These are phyloP conservation scores for Xylariaceae sp. DNA, from an alignment of 2,329 filamentous ascomycete genomes.

Conservation along the genomic window DNA sequence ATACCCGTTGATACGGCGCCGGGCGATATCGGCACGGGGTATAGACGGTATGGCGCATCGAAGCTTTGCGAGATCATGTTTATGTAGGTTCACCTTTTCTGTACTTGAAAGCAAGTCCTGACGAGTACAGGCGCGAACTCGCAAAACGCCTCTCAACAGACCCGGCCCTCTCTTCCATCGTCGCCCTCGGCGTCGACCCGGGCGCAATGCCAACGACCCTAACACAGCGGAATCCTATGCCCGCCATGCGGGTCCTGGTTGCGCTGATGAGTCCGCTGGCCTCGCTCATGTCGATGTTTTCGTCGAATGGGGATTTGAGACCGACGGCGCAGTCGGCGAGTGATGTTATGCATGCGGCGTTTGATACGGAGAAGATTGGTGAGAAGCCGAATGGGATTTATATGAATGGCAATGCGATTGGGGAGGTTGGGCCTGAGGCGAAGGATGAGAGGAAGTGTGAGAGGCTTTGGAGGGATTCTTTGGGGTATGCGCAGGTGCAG, in stretches of 20 bases:
- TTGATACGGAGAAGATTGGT: constrained; percentile 25
- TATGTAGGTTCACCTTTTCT: constrained; percentile 22
- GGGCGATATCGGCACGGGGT: constrained; percentile 19
- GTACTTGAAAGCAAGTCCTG: not conserved
- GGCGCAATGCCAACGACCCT: constrained; percentile 31
- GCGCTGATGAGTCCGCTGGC: constrained; percentile 20
- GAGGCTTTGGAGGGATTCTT: constrained; percentile 30
- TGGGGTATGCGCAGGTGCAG: constrained; percentile 25
- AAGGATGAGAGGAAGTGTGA: constrained; percentile 28
- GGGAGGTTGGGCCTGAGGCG: constrained; percentile 24
- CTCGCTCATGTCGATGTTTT: not conserved
- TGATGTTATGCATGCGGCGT: constrained; percentile 30
- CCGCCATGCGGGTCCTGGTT: not conserved
- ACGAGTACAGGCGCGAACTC: constrained; percentile 27
- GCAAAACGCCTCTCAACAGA: constrained; percentile 28
- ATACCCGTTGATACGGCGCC: constrained; percentile 21
- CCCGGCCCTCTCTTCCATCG: constrained; percentile 27
- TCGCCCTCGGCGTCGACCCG: constrained; percentile 33
- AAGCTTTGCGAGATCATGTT: constrained; percentile 34
- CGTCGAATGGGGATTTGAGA: constrained; percentile 25
- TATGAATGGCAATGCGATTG: constrained; percentile 25
- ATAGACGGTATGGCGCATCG: constrained; percentile 32
- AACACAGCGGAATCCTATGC: constrained; percentile 9
- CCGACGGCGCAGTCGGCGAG: constrained; percentile 28
- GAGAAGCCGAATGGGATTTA: constrained; percentile 32